phyloP scores from a whole-genome alignment of 805 yeast species.

The Yarrowia osloensis region DNA sequence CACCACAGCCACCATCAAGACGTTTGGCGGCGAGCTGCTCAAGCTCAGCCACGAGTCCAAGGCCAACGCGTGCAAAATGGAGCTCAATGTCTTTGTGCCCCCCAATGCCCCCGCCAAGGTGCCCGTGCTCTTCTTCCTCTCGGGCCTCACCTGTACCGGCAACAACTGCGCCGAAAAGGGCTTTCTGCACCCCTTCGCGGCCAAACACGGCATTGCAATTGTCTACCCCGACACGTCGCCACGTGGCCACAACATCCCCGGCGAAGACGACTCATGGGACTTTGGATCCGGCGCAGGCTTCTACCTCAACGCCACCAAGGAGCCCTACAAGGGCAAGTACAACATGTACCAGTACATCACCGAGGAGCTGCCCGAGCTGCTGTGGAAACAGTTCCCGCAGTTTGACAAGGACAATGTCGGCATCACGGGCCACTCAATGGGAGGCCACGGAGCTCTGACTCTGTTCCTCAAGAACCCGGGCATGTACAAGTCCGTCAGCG shows the following conservation, averaged over 20 bases:
- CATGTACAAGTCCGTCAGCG: conserved; percentile 75
- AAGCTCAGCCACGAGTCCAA: conserved; percentile 75
- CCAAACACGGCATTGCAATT: conserved; percentile 78
- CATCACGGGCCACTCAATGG: conserved; percentile 98
- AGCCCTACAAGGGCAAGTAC: conserved; percentile 71
- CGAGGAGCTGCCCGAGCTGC: conserved; percentile 62
- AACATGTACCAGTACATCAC: conserved; percentile 84
- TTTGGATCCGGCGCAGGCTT: conserved; percentile 96
- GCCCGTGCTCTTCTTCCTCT: conserved; percentile 77
- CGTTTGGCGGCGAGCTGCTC: conserved; percentile 72
- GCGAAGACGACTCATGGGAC: conserved; percentile 84
- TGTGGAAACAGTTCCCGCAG: conserved; percentile 47
- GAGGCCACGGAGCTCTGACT: conserved; percentile 90
- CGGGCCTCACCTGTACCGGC: conserved; percentile 93
- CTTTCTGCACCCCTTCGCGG: conserved; percentile 76
- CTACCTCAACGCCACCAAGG: conserved; percentile 79
- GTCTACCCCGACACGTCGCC: conserved; percentile 98
- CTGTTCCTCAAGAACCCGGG: conserved; percentile 69
- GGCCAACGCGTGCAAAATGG: conserved; percentile 70
- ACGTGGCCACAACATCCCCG: conserved; percentile 72
- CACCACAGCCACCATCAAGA: conserved; percentile 50
- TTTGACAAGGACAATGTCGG: conserved; percentile 64
- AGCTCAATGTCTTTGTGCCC: conserved; percentile 82
- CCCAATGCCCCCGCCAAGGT: conserved; percentile 45
- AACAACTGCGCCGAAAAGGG: conserved; percentile 94